Evolutionary conservation across 148 eudicot genomes (phyloP).

Genomic region (Talinum fruticosum): DNA sequence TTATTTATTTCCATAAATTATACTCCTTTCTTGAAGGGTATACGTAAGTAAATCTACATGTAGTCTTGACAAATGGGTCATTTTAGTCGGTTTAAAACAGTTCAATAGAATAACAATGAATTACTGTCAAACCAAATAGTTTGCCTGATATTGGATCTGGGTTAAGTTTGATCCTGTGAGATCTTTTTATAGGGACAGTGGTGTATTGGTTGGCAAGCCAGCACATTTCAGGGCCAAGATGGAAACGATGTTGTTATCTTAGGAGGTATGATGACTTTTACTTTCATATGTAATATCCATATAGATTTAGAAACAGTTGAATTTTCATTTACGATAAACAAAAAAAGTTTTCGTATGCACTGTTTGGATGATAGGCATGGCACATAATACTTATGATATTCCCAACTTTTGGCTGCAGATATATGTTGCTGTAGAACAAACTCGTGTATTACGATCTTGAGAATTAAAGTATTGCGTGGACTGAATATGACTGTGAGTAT

Average conservation of each 20-base stretch:
- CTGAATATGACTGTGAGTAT: conserved; percentile 70
- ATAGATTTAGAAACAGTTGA: not conserved
- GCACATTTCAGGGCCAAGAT: conserved; percentile 28
- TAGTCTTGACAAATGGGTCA: no score
- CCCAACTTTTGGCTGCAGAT: conserved; percentile 47
- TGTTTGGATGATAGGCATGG: not conserved
- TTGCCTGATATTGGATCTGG: not conserved
- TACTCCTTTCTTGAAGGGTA: no score
- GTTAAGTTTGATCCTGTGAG: not conserved
- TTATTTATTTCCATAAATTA: no score
- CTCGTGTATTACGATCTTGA: conserved; percentile 67
- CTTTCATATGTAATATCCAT: not conserved
- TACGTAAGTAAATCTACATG: no score
- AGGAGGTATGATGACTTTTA: not conserved
- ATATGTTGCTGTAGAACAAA: conserved; percentile 73
- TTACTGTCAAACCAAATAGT: not conserved
- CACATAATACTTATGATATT: not conserved
- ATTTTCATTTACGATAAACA: no score
- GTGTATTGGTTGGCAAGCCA: not conserved
- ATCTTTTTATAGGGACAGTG: not conserved
- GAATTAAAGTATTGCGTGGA: conserved; percentile 69
- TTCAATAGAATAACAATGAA: no score
- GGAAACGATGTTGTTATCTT: conserved; percentile 13
- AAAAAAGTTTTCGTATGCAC: not conserved
- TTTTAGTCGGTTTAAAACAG: not conserved